These are phyloP conservation scores for Fragaria iinumae DNA, from an alignment of 306 rosid species.

Conservation along the genomic window DNA sequence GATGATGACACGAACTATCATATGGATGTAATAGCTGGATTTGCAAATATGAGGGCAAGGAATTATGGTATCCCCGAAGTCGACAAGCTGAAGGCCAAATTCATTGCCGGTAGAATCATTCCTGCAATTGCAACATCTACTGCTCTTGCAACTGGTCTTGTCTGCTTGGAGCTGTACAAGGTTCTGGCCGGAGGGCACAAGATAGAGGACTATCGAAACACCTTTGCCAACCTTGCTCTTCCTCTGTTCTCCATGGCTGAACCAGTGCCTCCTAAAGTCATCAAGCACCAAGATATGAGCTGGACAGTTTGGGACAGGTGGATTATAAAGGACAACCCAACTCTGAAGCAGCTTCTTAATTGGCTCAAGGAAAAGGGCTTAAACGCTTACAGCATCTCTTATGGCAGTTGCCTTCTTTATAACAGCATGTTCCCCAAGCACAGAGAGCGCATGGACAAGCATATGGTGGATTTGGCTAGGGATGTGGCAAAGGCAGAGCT, in stretches of 20 bases:
- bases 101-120: slow-evolving; percentile 40
- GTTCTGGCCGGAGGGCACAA: slow-evolving; percentile 32
- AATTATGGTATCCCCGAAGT: slow-evolving; percentile 36
- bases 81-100: slow-evolving; percentile 40
- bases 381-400: slow-evolving; percentile 35
- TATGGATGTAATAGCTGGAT: slow-evolving; percentile 39
- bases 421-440: slow-evolving; percentile 37
- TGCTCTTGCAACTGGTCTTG: slow-evolving; percentile 39
- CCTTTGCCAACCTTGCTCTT: slow-evolving; percentile 36
- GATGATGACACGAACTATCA: slow-evolving; percentile 43
- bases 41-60: slow-evolving; percentile 45
- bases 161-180: slow-evolving; percentile 41
- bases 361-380: slow-evolving; percentile 36
- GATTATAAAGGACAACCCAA: slow-evolving; percentile 30
- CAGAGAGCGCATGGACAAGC: slow-evolving; percentile 35
- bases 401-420: slow-evolving; percentile 36
- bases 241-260: slow-evolving; percentile 40
- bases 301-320: slow-evolving; percentile 45
- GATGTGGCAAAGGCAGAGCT: slow-evolving; percentile 35
- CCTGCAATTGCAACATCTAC: slow-evolving; percentile 41
- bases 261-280: slow-evolving; percentile 40
- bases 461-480: slow-evolving; percentile 32
- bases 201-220: slow-evolving; percentile 35
- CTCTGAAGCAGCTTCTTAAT: slow-evolving; percentile 27
- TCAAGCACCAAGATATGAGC: slow-evolving; percentile 31